Evolutionary conservation across 2,329 filamentous ascomycete species (phyloP).

Genomic region (Alternaria arbusti): DNA sequence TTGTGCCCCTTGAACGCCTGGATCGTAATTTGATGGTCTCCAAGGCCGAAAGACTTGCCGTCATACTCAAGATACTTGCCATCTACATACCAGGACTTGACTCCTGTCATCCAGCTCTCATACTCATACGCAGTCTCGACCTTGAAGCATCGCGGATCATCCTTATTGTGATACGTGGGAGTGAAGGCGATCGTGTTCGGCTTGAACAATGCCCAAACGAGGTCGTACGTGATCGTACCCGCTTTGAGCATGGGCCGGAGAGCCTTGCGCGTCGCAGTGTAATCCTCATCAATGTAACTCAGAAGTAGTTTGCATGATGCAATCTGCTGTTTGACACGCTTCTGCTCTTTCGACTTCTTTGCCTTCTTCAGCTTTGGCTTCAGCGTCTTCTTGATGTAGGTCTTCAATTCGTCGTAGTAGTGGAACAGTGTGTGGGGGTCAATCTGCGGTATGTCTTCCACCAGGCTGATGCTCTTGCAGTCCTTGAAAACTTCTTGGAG

Average conservation of each 20-base stretch:
- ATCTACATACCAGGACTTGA: slow-evolving; percentile 78
- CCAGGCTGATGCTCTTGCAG: slow-evolving; percentile 78
- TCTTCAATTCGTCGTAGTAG: slow-evolving; percentile 79
- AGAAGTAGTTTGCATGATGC: slow-evolving; percentile 74
- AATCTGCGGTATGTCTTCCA: slow-evolving; percentile 75
- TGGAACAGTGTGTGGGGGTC: slow-evolving; percentile 59
- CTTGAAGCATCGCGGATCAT: slow-evolving; percentile 83
- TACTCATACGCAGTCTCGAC: slow-evolving; percentile 78
- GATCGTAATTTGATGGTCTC: slow-evolving; percentile 72
- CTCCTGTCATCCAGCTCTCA: slow-evolving; percentile 67
- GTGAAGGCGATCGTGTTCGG: slow-evolving; percentile 81
- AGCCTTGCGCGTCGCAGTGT: slow-evolving; percentile 76
- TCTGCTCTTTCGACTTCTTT: slow-evolving; percentile 67
- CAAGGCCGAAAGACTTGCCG: slow-evolving; percentile 82
- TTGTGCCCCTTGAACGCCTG: slow-evolving; percentile 78
- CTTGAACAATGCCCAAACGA: slow-evolving; percentile 89
- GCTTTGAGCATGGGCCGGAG: slow-evolving; percentile 81
- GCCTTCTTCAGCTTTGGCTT: slow-evolving; percentile 64
- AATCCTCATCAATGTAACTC: slow-evolving; percentile 82
- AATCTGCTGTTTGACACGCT: slow-evolving; percentile 64
- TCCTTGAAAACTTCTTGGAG: slow-evolving; percentile 75
- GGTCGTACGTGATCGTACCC: slow-evolving; percentile 85
- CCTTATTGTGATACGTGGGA: slow-evolving; percentile 75
- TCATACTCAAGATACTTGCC: slow-evolving; percentile 86
- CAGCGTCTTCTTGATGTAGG: slow-evolving; percentile 65